phyloP scores from a whole-genome alignment of 192 early-diverging fungal genomes.

The Funneliformis mosseae region DNA sequence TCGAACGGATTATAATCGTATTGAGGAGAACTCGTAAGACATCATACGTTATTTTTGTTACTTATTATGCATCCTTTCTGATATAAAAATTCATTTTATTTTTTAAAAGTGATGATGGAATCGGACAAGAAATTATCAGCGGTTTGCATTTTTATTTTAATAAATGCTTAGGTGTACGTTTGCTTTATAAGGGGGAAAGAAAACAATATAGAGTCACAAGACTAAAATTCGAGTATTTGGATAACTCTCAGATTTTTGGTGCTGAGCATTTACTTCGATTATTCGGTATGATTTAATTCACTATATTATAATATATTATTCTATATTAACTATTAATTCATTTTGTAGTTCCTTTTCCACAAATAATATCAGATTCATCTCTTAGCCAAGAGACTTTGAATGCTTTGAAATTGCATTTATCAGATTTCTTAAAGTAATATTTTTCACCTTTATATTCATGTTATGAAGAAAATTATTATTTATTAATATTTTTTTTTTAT shows the following conservation, averaged over 20 bases:
- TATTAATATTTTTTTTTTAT: background rate
- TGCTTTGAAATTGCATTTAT: background rate
- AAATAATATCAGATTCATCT: background rate
- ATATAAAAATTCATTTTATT: background rate
- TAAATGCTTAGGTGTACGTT: conserved; percentile 85
- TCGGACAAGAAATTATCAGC: conserved; percentile 82
- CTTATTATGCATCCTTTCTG: background rate
- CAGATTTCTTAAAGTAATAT: background rate
- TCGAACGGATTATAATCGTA: conserved; percentile 53
- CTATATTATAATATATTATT: background rate
- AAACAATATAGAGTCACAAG: conserved; percentile 88
- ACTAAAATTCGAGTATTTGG: conserved; percentile 70
- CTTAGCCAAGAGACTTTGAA: background rate
- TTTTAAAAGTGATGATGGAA: conserved; percentile 60
- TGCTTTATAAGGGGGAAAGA: conserved; percentile 95
- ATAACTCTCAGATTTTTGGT: conserved; percentile 90
- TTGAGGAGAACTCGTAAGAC: background rate
- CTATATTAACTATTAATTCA: background rate
- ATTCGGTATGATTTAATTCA: conserved; percentile 71
- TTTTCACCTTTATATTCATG: background rate
- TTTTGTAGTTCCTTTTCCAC: conserved; percentile 4
- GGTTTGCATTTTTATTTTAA: conserved; percentile 93
- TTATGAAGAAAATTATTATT: background rate
- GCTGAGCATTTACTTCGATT: conserved; percentile 92
- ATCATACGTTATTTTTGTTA: background rate